phyloP scores from a whole-genome alignment of 805 yeast genomes.

The Pichia paraexigua region DNA sequence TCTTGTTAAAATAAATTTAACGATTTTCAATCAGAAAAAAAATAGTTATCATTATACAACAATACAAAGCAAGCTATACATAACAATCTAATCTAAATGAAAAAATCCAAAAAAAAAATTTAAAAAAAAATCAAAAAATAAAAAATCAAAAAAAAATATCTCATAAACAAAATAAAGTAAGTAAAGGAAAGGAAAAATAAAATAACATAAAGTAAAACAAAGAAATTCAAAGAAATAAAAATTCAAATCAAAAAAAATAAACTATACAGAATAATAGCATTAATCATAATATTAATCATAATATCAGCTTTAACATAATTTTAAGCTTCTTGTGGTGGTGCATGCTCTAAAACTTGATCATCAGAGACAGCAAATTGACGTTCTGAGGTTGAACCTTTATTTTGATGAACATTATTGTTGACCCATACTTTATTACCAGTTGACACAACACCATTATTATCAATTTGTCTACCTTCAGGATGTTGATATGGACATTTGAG shows the following conservation, averaged over 20 bases:
- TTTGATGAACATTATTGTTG: constrained; percentile 13
- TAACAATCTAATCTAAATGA: neutral
- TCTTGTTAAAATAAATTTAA: too few species aligned
- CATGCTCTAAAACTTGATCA: constrained; percentile 62
- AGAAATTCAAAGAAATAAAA: neutral
- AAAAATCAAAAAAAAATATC: neutral
- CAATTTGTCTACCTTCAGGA: constrained; percentile 62
- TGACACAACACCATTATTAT: constrained; percentile 8
- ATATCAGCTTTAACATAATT: neutral
- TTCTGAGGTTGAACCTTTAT: constrained; percentile 37
- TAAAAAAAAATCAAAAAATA: constrained; percentile 5
- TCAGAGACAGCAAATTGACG: constrained; percentile 76
- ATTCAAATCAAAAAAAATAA: constrained; percentile 2
- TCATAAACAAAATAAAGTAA: neutral
- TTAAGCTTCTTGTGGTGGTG: constrained; percentile 38
- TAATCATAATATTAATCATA: too few species aligned
- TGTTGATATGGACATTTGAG: constrained; percentile 66
- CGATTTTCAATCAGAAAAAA: constrained; percentile 47
- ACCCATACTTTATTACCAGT: constrained; percentile 28
- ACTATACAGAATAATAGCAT: neutral
- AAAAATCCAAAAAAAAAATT: constrained; percentile 3
- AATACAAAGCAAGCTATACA: neutral
- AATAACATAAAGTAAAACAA: neutral
- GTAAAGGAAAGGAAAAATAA: neutral
- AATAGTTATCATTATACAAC: constrained; percentile 29